Evolutionary conservation across 2,329 filamentous ascomycete genomes (phyloP).

Genomic region (Alternaria panax): DNA sequence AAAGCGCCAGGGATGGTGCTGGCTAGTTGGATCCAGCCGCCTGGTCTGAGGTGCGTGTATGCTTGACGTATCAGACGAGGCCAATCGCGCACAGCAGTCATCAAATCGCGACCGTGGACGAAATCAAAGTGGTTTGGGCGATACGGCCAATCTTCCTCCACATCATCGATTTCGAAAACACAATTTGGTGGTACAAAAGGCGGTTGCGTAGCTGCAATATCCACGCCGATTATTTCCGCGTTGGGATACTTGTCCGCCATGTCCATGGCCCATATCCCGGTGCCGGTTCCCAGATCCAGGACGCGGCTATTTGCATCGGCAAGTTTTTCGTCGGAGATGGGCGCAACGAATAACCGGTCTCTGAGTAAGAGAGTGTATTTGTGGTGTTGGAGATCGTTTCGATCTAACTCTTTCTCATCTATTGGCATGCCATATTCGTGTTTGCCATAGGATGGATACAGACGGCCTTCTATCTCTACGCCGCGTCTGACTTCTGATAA

Average conservation of each 20-base stretch:
- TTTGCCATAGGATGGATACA: constrained; percentile 32
- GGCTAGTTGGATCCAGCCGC: constrained; percentile 41
- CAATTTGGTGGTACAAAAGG: constrained; percentile 50
- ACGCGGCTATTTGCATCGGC: constrained; percentile 13
- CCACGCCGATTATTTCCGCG: constrained; percentile 36
- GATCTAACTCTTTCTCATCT: constrained; percentile 33
- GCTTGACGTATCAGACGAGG: constrained; percentile 36
- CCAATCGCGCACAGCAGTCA: constrained; percentile 43
- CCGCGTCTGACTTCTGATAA: constrained; percentile 31
- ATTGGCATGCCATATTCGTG: constrained; percentile 38
- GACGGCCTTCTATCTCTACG: constrained; percentile 28
- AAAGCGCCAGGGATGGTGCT: constrained; percentile 28
- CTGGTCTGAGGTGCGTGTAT: constrained; percentile 32
- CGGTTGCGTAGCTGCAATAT: constrained; percentile 50
- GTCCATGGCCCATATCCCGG: constrained; percentile 36
- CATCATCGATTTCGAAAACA: constrained; percentile 51
- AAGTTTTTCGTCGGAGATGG: constrained; percentile 21
- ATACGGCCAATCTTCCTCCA: constrained; percentile 49
- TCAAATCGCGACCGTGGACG: constrained; percentile 42
- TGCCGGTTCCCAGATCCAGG: constrained; percentile 33
- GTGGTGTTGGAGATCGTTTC: constrained; percentile 35
- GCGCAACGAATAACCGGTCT: constrained; percentile 25
- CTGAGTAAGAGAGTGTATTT: constrained; percentile 31
- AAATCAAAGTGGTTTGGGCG: constrained; percentile 42
- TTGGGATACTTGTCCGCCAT: constrained; percentile 31